Evolutionary conservation across 208 protist species (phyloP).

Genomic region (Endotrypanum monterogeii): DNA sequence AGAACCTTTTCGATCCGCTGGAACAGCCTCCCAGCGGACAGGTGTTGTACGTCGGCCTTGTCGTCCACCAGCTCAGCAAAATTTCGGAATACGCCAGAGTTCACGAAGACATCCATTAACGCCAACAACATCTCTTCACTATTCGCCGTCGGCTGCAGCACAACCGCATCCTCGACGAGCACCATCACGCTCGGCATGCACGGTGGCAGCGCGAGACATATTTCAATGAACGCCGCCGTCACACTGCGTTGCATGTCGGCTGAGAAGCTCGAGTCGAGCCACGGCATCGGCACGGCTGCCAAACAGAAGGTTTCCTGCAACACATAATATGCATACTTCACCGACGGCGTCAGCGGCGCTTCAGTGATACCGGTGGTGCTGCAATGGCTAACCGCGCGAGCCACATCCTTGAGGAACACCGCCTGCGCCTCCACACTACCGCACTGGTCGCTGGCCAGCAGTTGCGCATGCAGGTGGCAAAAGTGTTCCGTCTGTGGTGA

Average conservation of each 20-base stretch:
- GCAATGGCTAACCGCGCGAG: constrained; percentile 37
- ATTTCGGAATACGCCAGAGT: constrained; percentile 37
- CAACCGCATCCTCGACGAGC: constrained; percentile 39
- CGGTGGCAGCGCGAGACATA: constrained; percentile 54
- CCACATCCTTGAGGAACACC: constrained; percentile 42
- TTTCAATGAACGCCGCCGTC: constrained; percentile 61
- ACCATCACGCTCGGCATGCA: constrained; percentile 63
- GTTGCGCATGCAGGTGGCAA: constrained; percentile 69
- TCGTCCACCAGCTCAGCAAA: constrained; percentile 31
- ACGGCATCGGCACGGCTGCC: constrained; percentile 57
- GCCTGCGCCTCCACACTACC: constrained; percentile 33
- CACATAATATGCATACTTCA: constrained; percentile 78
- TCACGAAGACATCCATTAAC: constrained; percentile 54
- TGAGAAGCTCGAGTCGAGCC: constrained; percentile 49
- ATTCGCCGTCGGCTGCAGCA: constrained; percentile 39
- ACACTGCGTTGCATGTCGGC: constrained; percentile 37
- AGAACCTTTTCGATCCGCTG: constrained; percentile 19
- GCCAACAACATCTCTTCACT: constrained; percentile 43
- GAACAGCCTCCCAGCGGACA: constrained; percentile 19
- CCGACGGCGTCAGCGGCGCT: constrained; percentile 40
- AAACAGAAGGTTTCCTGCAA: constrained; percentile 68
- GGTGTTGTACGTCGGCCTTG: background rate
- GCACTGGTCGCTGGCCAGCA: constrained; percentile 56
- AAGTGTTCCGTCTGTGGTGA: constrained; percentile 41
- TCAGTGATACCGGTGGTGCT: constrained; percentile 15